Evolutionary conservation across 164 flowering plant species (phyloP).

Genomic region (Annona squamosa): DNA sequence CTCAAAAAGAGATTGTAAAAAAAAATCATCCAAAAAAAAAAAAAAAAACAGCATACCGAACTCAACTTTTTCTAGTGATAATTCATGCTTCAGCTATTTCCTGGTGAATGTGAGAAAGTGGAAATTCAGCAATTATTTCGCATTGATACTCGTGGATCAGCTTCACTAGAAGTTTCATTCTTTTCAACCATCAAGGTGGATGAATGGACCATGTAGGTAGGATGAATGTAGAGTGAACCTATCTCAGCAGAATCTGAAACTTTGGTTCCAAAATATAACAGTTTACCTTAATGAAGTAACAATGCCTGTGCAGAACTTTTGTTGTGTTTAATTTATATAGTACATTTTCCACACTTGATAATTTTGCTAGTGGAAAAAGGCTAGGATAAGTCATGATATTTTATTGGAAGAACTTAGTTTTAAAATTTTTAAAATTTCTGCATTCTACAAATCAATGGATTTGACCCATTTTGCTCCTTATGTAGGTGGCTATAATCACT

Average conservation of each 20-base stretch:
- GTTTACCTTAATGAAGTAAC: too few relatives aligned
- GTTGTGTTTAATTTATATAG: too few relatives aligned
- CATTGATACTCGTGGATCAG: neutral
- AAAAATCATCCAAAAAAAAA: too few relatives aligned
- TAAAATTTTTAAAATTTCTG: neutral
- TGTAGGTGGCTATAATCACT: slow-evolving; percentile 85
- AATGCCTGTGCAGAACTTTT: too few relatives aligned
- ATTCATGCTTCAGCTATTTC: neutral
- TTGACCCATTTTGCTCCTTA: neutral
- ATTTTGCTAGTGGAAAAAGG: too few relatives aligned
- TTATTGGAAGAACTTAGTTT: neutral
- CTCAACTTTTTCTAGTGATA: neutral
- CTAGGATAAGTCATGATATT: too few relatives aligned
- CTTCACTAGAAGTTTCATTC: neutral
- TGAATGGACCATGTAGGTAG: neutral
- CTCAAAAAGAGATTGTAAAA: too few relatives aligned
- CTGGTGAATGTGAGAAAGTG: neutral
- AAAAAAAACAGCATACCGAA: too few relatives aligned
- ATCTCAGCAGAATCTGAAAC: too few relatives aligned
- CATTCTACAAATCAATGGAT: neutral
- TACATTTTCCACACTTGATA: too few relatives aligned
- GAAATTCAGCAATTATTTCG: neutral
- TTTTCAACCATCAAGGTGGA: neutral
- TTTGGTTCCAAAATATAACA: too few relatives aligned
- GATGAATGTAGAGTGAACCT: too few relatives aligned